These are phyloP conservation scores for Magnaporthiopsis incrustans DNA, from an alignment of 2,329 filamentous ascomycete species.

Conservation along the genomic window DNA sequence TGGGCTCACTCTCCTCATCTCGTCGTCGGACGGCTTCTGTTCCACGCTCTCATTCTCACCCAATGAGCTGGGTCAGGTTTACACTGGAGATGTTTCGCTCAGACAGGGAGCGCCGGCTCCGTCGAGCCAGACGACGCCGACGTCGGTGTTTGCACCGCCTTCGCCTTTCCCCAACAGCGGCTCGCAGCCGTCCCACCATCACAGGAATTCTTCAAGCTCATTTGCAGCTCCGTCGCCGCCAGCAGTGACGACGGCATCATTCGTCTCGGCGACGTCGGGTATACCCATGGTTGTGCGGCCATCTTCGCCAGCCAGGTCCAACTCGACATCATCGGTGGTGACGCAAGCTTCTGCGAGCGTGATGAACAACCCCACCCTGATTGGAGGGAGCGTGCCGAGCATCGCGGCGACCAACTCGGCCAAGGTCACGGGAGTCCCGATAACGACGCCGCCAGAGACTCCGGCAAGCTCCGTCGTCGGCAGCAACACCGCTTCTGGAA, in stretches of 20 bases:
- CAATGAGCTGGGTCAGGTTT: conserved; percentile 77
- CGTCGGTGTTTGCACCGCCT: conserved; percentile 51
- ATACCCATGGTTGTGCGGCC: conserved; percentile 43
- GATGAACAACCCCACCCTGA: conserved; percentile 70
- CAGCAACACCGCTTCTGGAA: conserved; percentile 32
- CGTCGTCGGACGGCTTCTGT: conserved; percentile 95
- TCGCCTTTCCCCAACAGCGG: conserved; percentile 45
- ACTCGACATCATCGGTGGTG: conserved; percentile 72
- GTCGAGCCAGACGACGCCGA: conserved; percentile 60
- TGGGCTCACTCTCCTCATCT: conserved; percentile 29
- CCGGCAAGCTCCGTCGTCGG: conserved; percentile 55
- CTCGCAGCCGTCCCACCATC: conserved; percentile 32
- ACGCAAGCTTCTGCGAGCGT: conserved; percentile 55
- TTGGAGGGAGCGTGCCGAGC: conserved; percentile 67
- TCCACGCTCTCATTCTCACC: conserved; percentile 78
- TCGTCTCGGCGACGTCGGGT: conserved; percentile 25
- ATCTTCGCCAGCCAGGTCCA: conserved; percentile 75
- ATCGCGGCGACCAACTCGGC: conserved; percentile 67
- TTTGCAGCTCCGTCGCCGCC: conserved; percentile 51
- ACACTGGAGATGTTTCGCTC: conserved; percentile 56
- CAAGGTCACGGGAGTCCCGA: conserved; percentile 55
- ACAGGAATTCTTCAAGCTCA: conserved; percentile 51
- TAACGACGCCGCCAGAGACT: conserved; percentile 87
- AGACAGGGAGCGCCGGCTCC: conserved; percentile 35
- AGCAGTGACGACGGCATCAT: conserved; percentile 38